Evolutionary conservation across 164 flowering plant genomes (phyloP).

Genomic region (Kalanchoe fedtschenkoi): DNA sequence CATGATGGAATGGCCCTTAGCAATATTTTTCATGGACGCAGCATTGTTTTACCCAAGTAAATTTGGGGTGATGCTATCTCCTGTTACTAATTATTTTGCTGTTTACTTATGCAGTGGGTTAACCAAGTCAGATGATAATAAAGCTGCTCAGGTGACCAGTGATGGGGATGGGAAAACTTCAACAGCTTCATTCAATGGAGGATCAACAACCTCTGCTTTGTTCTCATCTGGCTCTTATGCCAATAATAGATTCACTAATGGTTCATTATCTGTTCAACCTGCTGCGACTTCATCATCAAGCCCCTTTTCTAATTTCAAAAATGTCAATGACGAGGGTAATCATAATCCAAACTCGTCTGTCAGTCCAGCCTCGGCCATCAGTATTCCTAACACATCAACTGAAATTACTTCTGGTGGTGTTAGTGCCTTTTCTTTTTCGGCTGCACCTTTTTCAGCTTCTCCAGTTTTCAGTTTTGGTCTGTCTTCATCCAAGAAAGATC

Average conservation of each 20-base stretch:
- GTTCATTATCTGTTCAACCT: constrained; percentile 24
- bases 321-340: constrained; percentile 8
- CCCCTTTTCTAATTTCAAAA: constrained; percentile 11
- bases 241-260: constrained; percentile 23
- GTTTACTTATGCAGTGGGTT: neutral
- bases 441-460: constrained; percentile 19
- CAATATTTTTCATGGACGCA: neutral
- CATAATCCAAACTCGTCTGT: constrained; percentile 7
- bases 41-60: too few relatives aligned
- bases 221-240: constrained; percentile 24
- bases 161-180: constrained; percentile 13
- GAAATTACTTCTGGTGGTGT: constrained; percentile 4
- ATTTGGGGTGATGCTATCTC: neutral
- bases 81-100: neutral
- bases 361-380: neutral
- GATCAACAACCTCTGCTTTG: constrained; percentile 11
- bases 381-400: neutral
- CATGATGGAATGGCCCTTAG: neutral
- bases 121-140: constrained; percentile 1
- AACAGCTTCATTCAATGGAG: constrained; percentile 14
- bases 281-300: constrained; percentile 13
- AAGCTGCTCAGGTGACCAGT: constrained; percentile 15
- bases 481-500: neutral
- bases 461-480: constrained; percentile 13
- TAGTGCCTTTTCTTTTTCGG: constrained; percentile 15